Evolutionary conservation across 1,284 basidiomycete species (phyloP).

Genomic region (Ceratobasidium sp.): DNA sequence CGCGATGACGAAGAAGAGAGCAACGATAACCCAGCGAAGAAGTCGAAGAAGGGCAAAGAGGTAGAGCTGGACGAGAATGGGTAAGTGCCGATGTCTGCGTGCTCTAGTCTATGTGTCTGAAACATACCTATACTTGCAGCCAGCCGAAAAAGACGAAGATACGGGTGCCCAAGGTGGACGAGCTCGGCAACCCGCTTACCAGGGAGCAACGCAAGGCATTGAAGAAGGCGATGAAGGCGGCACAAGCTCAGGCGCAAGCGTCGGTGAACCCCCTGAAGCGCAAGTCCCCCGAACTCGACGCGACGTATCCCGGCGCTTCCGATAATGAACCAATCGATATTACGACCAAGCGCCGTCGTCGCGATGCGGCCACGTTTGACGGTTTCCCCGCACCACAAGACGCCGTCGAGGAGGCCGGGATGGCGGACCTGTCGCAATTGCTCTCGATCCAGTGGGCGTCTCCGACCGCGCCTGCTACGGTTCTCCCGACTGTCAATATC

Average conservation of each 20-base stretch:
- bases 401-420: background rate
- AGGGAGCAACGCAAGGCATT: constrained; percentile 34
- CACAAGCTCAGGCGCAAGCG: constrained; percentile 12
- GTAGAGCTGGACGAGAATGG: constrained; percentile 12
- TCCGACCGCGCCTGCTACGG: background rate
- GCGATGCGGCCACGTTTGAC: constrained; percentile 39
- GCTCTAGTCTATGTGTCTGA: background rate
- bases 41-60: constrained; percentile 5
- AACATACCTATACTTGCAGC: background rate
- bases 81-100: background rate
- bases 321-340: background rate
- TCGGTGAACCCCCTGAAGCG: constrained; percentile 30
- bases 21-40: constrained; percentile 3
- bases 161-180: constrained; percentile 37
- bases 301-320: background rate
- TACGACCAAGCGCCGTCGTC: constrained; percentile 32
- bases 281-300: constrained; percentile 20
- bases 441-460: constrained; percentile 42
- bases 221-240: constrained; percentile 34
- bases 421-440: constrained; percentile 31
- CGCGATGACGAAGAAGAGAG: constrained; percentile 40
- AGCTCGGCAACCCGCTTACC: constrained; percentile 27
- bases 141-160: constrained; percentile 30
- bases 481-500: constrained; percentile 11
- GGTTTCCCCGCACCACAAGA: constrained; percentile 25